Evolutionary conservation across 2,329 filamentous ascomycete genomes (phyloP).

Genomic region (Venturia oleaginea): DNA sequence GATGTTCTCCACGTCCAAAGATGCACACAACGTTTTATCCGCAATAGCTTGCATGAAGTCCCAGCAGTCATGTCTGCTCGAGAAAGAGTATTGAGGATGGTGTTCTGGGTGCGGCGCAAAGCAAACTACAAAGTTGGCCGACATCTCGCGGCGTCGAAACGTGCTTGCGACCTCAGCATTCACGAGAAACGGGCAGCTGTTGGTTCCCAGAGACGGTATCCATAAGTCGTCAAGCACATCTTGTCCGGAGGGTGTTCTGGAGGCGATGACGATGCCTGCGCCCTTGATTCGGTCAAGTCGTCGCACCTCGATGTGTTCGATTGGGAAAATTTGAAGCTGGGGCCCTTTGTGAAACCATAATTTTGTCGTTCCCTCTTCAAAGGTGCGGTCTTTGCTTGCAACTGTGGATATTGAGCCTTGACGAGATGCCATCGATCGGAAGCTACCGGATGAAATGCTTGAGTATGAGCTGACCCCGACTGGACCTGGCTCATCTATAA

Average conservation of each 20-base stretch:
- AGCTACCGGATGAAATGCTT: constrained; percentile 9
- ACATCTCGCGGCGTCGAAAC: constrained; percentile 8
- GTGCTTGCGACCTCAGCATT: constrained; percentile 7
- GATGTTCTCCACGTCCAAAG: constrained; percentile 12
- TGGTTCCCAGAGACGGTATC: constrained; percentile 7
- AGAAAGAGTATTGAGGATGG: constrained; percentile 14
- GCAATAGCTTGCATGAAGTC: constrained; percentile 13
- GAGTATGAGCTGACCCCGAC: not conserved
- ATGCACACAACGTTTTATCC: constrained; percentile 1
- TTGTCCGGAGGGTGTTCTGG: constrained; percentile 1
- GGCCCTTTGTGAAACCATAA: constrained; percentile 10
- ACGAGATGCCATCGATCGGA: constrained; percentile 10
- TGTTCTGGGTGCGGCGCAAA: constrained; percentile 13
- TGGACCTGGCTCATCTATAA: not conserved
- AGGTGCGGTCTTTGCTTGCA: not conserved
- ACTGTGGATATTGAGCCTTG: constrained; percentile 12
- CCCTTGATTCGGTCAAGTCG: not conserved
- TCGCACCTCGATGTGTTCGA: constrained; percentile 12
- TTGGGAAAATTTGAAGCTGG: not conserved
- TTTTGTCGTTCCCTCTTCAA: constrained; percentile 4
- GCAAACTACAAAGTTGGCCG: constrained; percentile 9
- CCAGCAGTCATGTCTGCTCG: constrained; percentile 11
- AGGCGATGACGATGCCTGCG: constrained; percentile 6
- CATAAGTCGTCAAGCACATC: constrained; percentile 13
- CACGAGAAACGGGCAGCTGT: constrained; percentile 13